Conservation (phyloP, 78 protist species). For the Protostelium mycophagum region DNA sequence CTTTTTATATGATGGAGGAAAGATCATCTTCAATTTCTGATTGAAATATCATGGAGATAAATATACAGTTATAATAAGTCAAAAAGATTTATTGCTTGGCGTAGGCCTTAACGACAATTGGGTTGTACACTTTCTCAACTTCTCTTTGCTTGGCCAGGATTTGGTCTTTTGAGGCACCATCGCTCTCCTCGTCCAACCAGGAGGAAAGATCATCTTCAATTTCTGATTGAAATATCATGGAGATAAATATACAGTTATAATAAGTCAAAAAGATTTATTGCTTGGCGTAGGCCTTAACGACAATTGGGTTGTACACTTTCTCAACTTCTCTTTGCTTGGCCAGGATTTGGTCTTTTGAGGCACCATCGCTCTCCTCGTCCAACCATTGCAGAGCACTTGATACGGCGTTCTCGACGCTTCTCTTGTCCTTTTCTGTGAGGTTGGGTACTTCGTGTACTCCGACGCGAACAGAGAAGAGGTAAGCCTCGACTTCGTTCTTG, state of each 20-base stretch:
- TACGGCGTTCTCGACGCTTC: constrained; percentile 51
- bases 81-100: too few species aligned
- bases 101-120: constrained; percentile 88
- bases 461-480: constrained; percentile 36
- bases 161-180: constrained; percentile 78
- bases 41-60: too few species aligned
- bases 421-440: constrained; percentile 15
- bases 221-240: too few species aligned
- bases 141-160: constrained; percentile 81
- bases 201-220: too few species aligned
- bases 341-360: constrained; percentile 82
- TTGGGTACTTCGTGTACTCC: background rate
- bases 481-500: constrained; percentile 72
- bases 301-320: constrained; percentile 83
- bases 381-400: constrained; percentile 78
- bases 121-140: constrained; percentile 77
- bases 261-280: too few species aligned
- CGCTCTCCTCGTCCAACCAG: constrained; percentile 79
- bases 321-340: constrained; percentile 85
- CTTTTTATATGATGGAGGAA: too few species aligned
- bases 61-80: too few species aligned
- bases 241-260: too few species aligned
- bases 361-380: constrained; percentile 69
- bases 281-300: constrained; percentile 75
- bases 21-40: too few species aligned